Conservation (phyloP, 2,329 filamentous ascomycete species). For the Amauroascus verrucosus region DNA sequence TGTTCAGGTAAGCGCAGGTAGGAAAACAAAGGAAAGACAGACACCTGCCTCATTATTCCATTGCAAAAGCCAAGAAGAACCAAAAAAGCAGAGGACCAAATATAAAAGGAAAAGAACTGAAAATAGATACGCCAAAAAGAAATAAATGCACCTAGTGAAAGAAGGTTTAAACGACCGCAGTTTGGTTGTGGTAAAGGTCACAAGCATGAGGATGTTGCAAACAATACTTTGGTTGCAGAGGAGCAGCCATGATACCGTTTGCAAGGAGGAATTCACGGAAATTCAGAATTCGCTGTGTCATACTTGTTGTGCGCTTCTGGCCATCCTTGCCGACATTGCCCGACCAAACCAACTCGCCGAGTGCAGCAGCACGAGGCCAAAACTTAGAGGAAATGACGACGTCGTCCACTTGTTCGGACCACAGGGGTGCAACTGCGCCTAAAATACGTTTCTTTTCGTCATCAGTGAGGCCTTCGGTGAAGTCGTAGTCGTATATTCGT, state of each 20-base stretch:
- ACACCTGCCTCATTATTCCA: not conserved
- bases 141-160: not conserved
- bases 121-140: not conserved
- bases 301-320: conserved; percentile 42
- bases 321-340: conserved; percentile 44
- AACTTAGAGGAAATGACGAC: conserved; percentile 42
- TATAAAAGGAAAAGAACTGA: not conserved
- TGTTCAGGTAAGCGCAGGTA: not conserved
- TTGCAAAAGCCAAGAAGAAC: not conserved
- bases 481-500: conserved; percentile 51
- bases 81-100: not conserved
- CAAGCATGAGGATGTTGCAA: conserved; percentile 49
- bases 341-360: conserved; percentile 48
- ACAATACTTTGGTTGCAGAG: conserved; percentile 49
- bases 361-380: conserved; percentile 49
- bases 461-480: conserved; percentile 41
- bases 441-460: conserved; percentile 41
- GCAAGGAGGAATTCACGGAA: conserved; percentile 51
- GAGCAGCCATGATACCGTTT: conserved; percentile 42
- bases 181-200: conserved; percentile 46
- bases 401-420: conserved; percentile 48
- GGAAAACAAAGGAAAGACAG: not conserved
- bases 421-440: conserved; percentile 45
- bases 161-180: conserved; percentile 15
- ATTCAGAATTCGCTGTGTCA: conserved; percentile 49